These are phyloP conservation scores for Trichoderma erinaceum DNA, from an alignment of 495 filamentous ascomycete genomes.

Conservation along the genomic window DNA sequence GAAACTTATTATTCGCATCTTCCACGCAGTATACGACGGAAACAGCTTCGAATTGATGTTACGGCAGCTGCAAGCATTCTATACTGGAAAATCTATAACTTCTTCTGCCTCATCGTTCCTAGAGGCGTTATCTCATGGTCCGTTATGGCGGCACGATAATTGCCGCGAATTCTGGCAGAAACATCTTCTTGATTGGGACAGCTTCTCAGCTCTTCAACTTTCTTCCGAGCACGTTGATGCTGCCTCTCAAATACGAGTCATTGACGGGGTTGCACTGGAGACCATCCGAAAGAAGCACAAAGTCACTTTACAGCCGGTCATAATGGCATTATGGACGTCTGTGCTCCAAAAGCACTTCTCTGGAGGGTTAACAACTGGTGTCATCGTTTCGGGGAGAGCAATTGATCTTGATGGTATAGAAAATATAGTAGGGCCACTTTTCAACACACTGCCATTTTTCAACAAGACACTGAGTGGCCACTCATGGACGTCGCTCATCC, in stretches of 20 bases:
- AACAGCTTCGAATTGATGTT: constrained; percentile 67
- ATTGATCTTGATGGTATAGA: constrained; percentile 62
- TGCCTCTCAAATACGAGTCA: constrained; percentile 18
- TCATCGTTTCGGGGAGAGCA: constrained; percentile 64
- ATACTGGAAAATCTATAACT: constrained; percentile 24
- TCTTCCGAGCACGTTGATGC: constrained; percentile 1
- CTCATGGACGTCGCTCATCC: constrained; percentile 47
- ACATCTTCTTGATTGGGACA: constrained; percentile 27
- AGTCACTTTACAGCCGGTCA: constrained; percentile 68
- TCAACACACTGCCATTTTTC: constrained; percentile 80
- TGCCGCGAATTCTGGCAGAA: constrained; percentile 63
- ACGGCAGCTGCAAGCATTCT: constrained; percentile 39
- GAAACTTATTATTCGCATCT: constrained; percentile 57
- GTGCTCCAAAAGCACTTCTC: constrained; percentile 40
- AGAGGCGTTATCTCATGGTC: constrained; percentile 48
- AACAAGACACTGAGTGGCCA: constrained; percentile 39
- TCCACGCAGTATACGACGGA: constrained; percentile 87
- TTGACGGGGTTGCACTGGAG: constrained; percentile 37
- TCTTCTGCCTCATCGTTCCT: constrained; percentile 42
- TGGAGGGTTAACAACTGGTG: constrained; percentile 46
- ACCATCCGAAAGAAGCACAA: constrained; percentile 46
- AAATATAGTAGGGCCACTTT: constrained; percentile 70
- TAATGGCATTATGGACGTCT: constrained; percentile 64
- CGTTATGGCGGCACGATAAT: constrained; percentile 46
- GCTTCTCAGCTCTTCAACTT: not conserved